These are phyloP conservation scores for Apiotrichum siamense DNA, from an alignment of 1,284 basidiomycete genomes.

Conservation along the genomic window DNA sequence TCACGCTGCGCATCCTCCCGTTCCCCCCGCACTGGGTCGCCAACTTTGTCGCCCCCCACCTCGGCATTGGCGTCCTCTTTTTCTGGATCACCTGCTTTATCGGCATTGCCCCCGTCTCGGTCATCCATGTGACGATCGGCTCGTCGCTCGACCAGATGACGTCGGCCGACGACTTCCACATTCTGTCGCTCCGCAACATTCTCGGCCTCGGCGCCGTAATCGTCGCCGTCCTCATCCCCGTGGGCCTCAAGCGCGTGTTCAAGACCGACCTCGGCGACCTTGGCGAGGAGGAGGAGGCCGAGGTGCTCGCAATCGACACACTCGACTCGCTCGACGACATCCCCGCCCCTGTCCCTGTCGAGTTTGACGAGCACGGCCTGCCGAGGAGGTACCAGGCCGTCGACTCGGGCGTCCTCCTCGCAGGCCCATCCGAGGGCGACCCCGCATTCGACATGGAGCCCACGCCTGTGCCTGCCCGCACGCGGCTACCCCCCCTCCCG, in stretches of 20 bases:
- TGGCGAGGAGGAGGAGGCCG: slow-evolving; percentile 28
- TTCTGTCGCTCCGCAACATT: slow-evolving; percentile 82
- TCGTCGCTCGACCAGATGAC: slow-evolving; percentile 93
- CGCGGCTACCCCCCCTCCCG: background rate
- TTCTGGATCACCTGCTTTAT: slow-evolving; percentile 91
- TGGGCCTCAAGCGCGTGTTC: slow-evolving; percentile 60
- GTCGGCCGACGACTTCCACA: slow-evolving; percentile 79
- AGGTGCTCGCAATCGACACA: slow-evolving; percentile 2
- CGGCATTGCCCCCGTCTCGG: slow-evolving; percentile 82
- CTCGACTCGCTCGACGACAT: slow-evolving; percentile 19
- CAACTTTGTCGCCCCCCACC: slow-evolving; percentile 87
- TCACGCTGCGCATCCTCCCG: slow-evolving; percentile 82
- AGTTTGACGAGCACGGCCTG: slow-evolving; percentile 21
- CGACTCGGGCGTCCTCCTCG: slow-evolving; percentile 37
- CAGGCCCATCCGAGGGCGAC: slow-evolving; percentile 18
- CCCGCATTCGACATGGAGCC: background rate
- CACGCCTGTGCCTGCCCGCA: background rate
- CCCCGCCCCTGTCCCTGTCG: slow-evolving; percentile 8
- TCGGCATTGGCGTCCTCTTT: slow-evolving; percentile 73
- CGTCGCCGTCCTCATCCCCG: slow-evolving; percentile 84
- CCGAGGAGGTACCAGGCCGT: slow-evolving; percentile 34
- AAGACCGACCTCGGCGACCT: slow-evolving; percentile 43
- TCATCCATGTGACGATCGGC: slow-evolving; percentile 94
- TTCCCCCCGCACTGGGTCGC: slow-evolving; percentile 91
- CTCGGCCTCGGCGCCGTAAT: slow-evolving; percentile 74